Base-by-base conservation (phyloP, 2,329 filamentous ascomycete genomes). In the Epichloe aotearoae region DNA sequence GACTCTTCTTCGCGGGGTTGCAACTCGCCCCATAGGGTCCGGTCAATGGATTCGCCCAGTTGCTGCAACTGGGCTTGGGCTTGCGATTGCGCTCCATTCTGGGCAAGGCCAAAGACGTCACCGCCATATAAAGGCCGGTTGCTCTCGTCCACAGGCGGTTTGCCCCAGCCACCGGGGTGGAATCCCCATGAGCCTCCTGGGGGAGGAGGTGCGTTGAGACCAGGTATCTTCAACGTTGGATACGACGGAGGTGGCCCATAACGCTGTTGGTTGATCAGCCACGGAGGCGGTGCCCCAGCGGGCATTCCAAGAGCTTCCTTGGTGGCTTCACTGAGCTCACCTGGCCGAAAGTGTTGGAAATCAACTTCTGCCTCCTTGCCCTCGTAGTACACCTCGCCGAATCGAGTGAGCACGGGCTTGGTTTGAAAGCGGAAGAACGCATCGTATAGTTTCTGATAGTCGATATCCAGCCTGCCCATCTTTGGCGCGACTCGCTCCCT, bases 331-430 rank as follows among this genome's bases (percentile, higher is more conserved):
- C 84, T 93, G 46, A 97, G 69, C 59, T 97, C 90, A 37, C 93
- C 93, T 1, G 93, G 88, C 56, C 89, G 83, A 53, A 96, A 79
- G 69, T 96, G 87, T 59, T 87, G 84, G 56, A 95, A 78, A 64
- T 97, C 95, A 1, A 93, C 95, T 69, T 98, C 93, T 63, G 88
- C 93, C 65, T 98, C 93, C 67, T 98, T 98, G 64, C 93, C 93
- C 69, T 98, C 93, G 66, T 97, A 97, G 68, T 98, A 98, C n/a
- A 98, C 90, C 67, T 98, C 93, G 40, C 93, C 93, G 60, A 95
- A 98, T 42, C 90, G 80, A 34, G 93, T 97, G 55, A 98, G 72
- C 59, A 89, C 83, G 0, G 93, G 93, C 69, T 98, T 98, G 40
- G 88, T 95, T 70, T 98, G 93, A 64, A 95, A 94, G 53, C 89